Evolutionary conservation across 2,329 filamentous ascomycete species (phyloP).

Genomic region (Dactylonectria estremocensis): DNA sequence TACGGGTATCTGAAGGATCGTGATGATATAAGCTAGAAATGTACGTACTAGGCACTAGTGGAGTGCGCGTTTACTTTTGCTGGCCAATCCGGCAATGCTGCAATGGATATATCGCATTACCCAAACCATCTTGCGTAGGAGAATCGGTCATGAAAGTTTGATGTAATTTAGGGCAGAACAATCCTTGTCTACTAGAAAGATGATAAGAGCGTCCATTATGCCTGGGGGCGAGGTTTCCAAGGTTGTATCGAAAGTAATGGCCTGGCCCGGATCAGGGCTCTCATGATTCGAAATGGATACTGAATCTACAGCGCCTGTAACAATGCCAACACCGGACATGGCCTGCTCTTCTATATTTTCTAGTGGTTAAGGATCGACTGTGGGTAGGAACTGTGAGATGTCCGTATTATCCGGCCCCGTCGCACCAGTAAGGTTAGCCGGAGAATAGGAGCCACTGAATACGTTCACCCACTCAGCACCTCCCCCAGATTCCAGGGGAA

Average conservation of each 20-base stretch:
- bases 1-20: too few relatives aligned
- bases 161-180: background rate
- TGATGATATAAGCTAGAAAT: too few relatives aligned
- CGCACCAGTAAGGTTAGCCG: background rate
- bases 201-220: too few relatives aligned
- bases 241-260: slow-evolving; percentile 1
- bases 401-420: background rate
- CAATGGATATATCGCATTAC: too few relatives aligned
- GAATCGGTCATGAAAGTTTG: slow-evolving; percentile 1
- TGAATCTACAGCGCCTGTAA: background rate
- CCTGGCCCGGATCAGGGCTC: background rate
- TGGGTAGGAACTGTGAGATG: slow-evolving; percentile 1
- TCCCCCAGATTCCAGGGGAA: background rate
- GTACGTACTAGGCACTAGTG: too few relatives aligned
- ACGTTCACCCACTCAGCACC: background rate
- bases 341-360: slow-evolving; percentile 3
- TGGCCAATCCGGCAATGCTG: background rate
- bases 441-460: background rate
- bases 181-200: background rate
- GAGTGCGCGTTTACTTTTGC: background rate
- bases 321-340: background rate
- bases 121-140: background rate
- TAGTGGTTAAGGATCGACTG: background rate
- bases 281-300: slow-evolving; percentile 6
- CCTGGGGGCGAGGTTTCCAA: slow-evolving; percentile 3